Evolutionary conservation across 2,329 filamentous ascomycete species (phyloP).

Genomic region (Ophiocordyceps australis): DNA sequence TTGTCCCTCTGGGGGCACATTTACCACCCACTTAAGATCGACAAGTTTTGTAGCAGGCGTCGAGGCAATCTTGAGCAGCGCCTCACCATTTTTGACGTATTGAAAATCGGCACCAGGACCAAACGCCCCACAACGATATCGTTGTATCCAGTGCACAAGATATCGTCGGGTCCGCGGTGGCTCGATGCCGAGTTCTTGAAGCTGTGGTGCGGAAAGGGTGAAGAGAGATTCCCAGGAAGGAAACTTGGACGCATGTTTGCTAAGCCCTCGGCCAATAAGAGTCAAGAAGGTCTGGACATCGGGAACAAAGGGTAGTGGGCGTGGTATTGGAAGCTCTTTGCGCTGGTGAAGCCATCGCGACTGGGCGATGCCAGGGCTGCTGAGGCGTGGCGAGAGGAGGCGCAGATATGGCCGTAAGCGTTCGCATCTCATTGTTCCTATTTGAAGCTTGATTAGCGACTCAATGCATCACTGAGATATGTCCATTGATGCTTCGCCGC

Average conservation of each 20-base stretch:
- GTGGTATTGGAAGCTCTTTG: slow-evolving; percentile 29
- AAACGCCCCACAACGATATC: slow-evolving; percentile 59
- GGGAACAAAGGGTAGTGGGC: slow-evolving; percentile 70
- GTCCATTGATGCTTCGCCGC: too few relatives aligned
- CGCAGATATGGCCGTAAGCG: slow-evolving; percentile 13
- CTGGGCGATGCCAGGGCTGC: slow-evolving; percentile 15
- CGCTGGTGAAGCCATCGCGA: slow-evolving; percentile 24
- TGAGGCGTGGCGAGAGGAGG: slow-evolving; percentile 12
- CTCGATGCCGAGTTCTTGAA: slow-evolving; percentile 73
- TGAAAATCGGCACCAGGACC: slow-evolving; percentile 72
- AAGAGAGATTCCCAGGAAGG: slow-evolving; percentile 84
- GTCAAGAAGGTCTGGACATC: slow-evolving; percentile 74
- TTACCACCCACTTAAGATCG: slow-evolving; percentile 33
- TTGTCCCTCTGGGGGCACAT: slow-evolving; percentile 29
- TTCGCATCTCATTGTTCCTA: slow-evolving; percentile 14
- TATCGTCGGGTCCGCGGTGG: slow-evolving; percentile 69
- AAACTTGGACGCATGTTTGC: slow-evolving; percentile 70
- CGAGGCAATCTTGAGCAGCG: slow-evolving; percentile 29
- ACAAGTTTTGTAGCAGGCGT: slow-evolving; percentile 14
- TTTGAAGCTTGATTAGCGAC: too few relatives aligned
- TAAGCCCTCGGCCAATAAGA: slow-evolving; percentile 76
- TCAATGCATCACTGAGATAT: too few relatives aligned
- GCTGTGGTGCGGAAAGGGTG: slow-evolving; percentile 55
- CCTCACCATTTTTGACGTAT: slow-evolving; percentile 42
- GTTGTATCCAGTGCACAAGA: slow-evolving; percentile 72